Conservation (phyloP, 169 alveolate species). For the Plasmodium blacklocki region DNA sequence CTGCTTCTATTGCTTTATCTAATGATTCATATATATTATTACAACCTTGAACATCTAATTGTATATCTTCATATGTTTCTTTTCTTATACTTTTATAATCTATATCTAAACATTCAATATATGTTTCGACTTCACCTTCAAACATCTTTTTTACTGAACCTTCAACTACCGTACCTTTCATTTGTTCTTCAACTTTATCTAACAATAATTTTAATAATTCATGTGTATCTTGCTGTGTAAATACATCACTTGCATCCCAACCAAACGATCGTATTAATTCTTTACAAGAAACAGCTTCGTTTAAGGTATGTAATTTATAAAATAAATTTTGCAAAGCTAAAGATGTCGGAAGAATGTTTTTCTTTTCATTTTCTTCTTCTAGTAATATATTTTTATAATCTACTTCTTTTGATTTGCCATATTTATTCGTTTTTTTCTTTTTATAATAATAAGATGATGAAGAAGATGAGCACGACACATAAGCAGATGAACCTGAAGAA, state of each 20-base stretch:
- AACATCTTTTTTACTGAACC: conserved; percentile 95
- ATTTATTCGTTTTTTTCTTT: conserved; percentile 35
- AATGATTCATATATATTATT: conserved; percentile 93
- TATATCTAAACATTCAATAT: conserved; percentile 95
- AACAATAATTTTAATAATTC: conserved; percentile 94
- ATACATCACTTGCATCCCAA: conserved; percentile 96
- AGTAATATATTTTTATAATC: conserved; percentile 82
- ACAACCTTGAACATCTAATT: conserved; percentile 95
- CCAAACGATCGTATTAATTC: conserved; percentile 95
- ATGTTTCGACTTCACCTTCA: conserved; percentile 96
- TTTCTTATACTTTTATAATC: conserved; percentile 92
- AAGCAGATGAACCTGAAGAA: conserved; percentile 65
- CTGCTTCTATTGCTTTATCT: conserved; percentile 93
- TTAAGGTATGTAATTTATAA: conserved; percentile 91
- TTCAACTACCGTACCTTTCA: conserved; percentile 96
- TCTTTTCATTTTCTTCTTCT: conserved; percentile 89
- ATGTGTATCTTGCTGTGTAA: conserved; percentile 98
- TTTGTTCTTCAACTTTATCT: conserved; percentile 96
- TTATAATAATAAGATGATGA: conserved; percentile 57
- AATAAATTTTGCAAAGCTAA: conserved; percentile 94
- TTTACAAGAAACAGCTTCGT: conserved; percentile 92
- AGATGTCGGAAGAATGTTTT: conserved; percentile 86
- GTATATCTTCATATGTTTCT: conserved; percentile 93
- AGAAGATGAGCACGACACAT: conserved; percentile 47
- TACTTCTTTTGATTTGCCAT: conserved; percentile 78